Conservation (phyloP, 2,329 filamentous ascomycete species). For the Aspergillus puulaauensis region DNA sequence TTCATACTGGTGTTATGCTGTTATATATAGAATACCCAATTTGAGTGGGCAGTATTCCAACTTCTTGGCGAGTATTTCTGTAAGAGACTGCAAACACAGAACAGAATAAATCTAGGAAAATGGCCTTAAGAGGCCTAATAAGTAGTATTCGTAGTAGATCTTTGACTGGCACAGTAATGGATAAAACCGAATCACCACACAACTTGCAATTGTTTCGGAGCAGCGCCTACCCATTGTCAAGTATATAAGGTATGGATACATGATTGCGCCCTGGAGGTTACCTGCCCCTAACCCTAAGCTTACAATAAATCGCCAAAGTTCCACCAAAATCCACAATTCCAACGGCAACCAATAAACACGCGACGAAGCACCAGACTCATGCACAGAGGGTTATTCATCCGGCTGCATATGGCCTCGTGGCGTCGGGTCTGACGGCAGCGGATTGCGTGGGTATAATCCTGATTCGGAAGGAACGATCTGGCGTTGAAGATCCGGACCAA, state of each 20-base stretch:
- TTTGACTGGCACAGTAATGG: too few relatives aligned
- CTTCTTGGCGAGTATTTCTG: too few relatives aligned
- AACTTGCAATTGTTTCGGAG: too few relatives aligned
- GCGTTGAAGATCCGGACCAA: neutral
- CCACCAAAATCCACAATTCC: neutral
- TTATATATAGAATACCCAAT: neutral
- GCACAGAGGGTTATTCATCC: neutral
- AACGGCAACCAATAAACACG: neutral
- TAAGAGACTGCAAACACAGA: too few relatives aligned
- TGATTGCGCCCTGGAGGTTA: neutral
- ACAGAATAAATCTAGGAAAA: too few relatives aligned
- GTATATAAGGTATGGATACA: neutral
- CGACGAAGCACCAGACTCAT: neutral
- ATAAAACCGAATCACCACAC: too few relatives aligned
- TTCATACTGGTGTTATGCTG: neutral
- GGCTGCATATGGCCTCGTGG: too few relatives aligned
- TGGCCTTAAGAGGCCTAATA: too few relatives aligned
- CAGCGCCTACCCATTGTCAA: neutral
- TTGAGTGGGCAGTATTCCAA: neutral
- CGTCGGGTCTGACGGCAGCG: too few relatives aligned
- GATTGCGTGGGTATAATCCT: neutral
- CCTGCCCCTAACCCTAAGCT: too few relatives aligned
- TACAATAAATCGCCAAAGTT: neutral
- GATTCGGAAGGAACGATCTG: neutral
- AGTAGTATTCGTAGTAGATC: too few relatives aligned